Conservation (phyloP, 371 early-diverging fungal genomes). For the Apophysomyces sp. region DNA sequence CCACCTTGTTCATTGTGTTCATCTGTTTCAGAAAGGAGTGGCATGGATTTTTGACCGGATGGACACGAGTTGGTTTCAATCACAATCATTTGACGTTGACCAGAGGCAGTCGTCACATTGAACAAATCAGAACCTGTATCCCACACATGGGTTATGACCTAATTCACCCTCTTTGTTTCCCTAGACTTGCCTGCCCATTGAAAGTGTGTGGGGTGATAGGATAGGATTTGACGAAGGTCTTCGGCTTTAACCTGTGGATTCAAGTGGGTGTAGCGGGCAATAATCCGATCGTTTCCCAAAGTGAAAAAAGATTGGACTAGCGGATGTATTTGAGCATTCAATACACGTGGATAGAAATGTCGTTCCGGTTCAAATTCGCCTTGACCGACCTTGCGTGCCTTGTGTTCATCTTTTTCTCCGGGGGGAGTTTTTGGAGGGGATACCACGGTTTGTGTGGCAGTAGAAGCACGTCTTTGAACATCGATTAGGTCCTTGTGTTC, state of each 20-base stretch:
- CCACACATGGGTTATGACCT: no score
- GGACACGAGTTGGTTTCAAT: conserved; percentile 95
- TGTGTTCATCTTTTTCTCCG: conserved; percentile 10
- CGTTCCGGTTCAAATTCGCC: conserved; percentile 88
- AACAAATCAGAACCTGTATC: conserved; percentile 92
- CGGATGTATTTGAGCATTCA: conserved; percentile 91
- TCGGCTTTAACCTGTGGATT: conserved; percentile 82
- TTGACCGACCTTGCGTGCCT: conserved; percentile 36
- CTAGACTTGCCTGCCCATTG: conserved; percentile 81
- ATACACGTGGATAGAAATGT: conserved; percentile 91
- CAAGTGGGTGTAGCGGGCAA: conserved; percentile 87
- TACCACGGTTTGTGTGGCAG: conserved; percentile 6
- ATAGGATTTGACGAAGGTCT: conserved; percentile 62
- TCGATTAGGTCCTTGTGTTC: background rate
- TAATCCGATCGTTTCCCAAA: conserved; percentile 88
- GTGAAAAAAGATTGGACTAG: conserved; percentile 86
- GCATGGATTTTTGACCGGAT: conserved; percentile 96
- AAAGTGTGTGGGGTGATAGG: conserved; percentile 81
- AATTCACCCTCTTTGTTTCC: no score
- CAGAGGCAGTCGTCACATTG: conserved; percentile 85
- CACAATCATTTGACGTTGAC: conserved; percentile 94
- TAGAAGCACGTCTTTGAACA: background rate
- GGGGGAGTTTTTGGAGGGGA: conserved; percentile 49
- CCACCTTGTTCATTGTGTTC: conserved; percentile 71
- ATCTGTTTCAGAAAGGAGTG: conserved; percentile 81